A percentile compares a stretch with the other conserved stretches of the same genome.
These are phyloP conservation scores for Suhomyces faveliae DNA, from an alignment of 805 yeast genomes.

Conservation along the genomic window DNA sequence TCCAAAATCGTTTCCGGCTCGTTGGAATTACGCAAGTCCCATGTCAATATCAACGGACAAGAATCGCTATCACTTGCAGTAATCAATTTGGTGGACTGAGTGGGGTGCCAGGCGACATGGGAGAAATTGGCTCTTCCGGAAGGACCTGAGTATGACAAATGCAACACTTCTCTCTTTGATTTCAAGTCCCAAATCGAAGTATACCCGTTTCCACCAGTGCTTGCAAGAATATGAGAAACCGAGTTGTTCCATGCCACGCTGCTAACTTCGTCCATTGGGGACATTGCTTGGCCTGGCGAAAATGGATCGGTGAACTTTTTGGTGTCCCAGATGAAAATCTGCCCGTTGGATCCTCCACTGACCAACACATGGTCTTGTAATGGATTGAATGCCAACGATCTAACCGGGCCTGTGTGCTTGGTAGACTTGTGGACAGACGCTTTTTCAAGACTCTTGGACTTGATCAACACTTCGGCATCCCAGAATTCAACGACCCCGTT, in stretches of 20 bases:
- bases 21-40: constrained; percentile 94
- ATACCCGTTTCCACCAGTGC: constrained; percentile 81
- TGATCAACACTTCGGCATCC: constrained; percentile 56
- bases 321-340: constrained; percentile 88
- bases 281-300: constrained; percentile 74
- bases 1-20: constrained; percentile 76
- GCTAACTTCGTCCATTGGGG: constrained; percentile 77
- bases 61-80: constrained; percentile 85
- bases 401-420: constrained; percentile 69
- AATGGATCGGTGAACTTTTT: constrained; percentile 57
- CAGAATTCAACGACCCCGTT: constrained; percentile 77
- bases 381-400: constrained; percentile 74
- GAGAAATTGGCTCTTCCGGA: constrained; percentile 66
- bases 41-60: constrained; percentile 75
- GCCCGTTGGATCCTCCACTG: constrained; percentile 87
- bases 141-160: constrained; percentile 66
- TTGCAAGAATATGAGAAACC: constrained; percentile 83
- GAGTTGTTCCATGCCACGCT: constrained; percentile 87
- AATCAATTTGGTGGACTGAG: constrained; percentile 76
- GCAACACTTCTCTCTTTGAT: constrained; percentile 83
- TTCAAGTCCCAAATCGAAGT: constrained; percentile 94
- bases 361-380: constrained; percentile 69
- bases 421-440: constrained; percentile 51
- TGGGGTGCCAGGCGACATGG: constrained; percentile 93
- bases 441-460: constrained; percentile 37